phyloP scores from a whole-genome alignment of 2,329 filamentous ascomycete species.

The Colletotrichum sublineola region DNA sequence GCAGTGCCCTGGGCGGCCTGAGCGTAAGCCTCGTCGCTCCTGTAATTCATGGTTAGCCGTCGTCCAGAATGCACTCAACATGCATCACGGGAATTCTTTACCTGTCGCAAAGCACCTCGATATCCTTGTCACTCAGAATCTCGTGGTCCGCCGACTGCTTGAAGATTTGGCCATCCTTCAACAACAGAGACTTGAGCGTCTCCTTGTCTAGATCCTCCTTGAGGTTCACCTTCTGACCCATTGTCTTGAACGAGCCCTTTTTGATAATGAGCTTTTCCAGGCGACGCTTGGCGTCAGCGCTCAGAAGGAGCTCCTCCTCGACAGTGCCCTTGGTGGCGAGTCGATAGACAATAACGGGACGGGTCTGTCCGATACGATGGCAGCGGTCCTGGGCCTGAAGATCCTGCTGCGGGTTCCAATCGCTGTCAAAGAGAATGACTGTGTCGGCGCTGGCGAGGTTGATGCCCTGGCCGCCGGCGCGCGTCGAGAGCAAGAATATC shows the following conservation, averaged over 20 bases:
- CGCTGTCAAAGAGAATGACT: constrained; percentile 88
- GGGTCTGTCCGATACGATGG: constrained; percentile 93
- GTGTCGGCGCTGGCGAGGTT: constrained; percentile 94
- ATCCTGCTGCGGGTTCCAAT: constrained; percentile 98
- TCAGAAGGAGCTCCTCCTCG: constrained; percentile 87
- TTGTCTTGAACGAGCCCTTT: constrained; percentile 85
- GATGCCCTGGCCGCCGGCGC: constrained; percentile 95
- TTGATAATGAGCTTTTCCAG: constrained; percentile 96
- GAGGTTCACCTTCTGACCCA: constrained; percentile 71
- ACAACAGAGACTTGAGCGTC: constrained; percentile 70
- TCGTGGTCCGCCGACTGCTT: constrained; percentile 70
- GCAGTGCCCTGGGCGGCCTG: constrained; percentile 84
- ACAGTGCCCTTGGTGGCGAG: constrained; percentile 94
- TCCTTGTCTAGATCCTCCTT: constrained; percentile 71
- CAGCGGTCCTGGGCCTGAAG: constrained; percentile 96
- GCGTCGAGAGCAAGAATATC: constrained; percentile 89
- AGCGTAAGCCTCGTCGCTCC: constrained; percentile 72
- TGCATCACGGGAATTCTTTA: constrained; percentile 43
- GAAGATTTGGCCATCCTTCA: constrained; percentile 79
- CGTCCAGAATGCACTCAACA: neutral
- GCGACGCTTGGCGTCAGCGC: constrained; percentile 90
- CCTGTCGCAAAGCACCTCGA: constrained; percentile 84
- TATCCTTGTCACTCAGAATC: constrained; percentile 80
- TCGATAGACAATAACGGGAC: constrained; percentile 92
- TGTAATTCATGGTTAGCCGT: constrained; percentile 36